These are phyloP conservation scores for Ophiostoma piceae DNA, from an alignment of 2,329 filamentous ascomycete genomes.

Conservation along the genomic window DNA sequence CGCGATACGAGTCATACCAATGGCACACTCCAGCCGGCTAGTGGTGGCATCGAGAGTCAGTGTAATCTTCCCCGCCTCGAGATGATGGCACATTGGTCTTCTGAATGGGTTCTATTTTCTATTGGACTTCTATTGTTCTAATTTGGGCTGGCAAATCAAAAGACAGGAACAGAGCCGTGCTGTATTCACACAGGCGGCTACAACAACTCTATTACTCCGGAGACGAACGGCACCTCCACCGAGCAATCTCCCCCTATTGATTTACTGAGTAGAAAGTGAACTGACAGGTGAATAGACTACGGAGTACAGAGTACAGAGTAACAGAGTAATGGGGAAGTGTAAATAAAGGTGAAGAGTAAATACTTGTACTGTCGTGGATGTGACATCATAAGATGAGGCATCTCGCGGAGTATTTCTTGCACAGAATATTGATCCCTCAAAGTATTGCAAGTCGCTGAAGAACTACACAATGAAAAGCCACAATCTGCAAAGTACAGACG, in stretches of 20 bases:
- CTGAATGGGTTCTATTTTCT: not conserved
- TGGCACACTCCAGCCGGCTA: not conserved
- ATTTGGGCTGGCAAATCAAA: not conserved
- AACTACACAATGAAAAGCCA: not conserved
- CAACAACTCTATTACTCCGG: not conserved
- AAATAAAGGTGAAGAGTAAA: not conserved
- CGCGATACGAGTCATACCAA: conserved; percentile 7
- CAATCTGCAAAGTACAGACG: not conserved
- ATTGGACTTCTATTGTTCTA: not conserved
- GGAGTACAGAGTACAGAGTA: not conserved
- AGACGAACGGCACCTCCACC: not conserved
- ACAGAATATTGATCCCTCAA: too few relatives aligned
- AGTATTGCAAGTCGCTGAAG: not conserved
- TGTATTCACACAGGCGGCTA: not conserved
- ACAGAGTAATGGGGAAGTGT: not conserved
- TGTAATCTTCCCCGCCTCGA: conserved; percentile 1
- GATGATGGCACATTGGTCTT: not conserved
- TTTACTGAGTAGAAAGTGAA: not conserved
- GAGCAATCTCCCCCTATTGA: conserved; percentile 6
- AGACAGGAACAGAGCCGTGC: not conserved
- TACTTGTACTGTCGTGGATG: conserved; percentile 7
- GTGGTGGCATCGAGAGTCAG: not conserved
- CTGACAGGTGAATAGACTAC: too few relatives aligned
- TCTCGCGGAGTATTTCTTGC: not conserved
- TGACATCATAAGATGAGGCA: conserved; percentile 6